Conservation (phyloP, 2,329 filamentous ascomycete genomes). For the Ceratocystiopsis minuta region DNA sequence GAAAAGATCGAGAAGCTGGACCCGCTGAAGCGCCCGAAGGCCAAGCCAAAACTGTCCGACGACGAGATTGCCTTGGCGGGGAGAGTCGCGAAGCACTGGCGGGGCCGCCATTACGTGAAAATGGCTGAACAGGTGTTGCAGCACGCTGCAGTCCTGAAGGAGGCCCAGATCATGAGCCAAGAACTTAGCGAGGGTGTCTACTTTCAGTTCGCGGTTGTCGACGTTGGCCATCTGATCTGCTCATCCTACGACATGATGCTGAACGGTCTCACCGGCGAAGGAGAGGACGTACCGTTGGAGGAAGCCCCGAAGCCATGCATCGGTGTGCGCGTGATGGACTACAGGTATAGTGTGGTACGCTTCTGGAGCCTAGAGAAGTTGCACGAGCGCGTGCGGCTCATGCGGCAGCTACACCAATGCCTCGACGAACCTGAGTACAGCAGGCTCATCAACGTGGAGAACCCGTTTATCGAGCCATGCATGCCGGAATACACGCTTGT, state of each 20-base stretch:
- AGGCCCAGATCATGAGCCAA: conserved; percentile 95
- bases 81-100: conserved; percentile 56
- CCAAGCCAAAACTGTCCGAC: conserved; percentile 47
- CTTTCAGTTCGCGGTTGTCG: conserved; percentile 88
- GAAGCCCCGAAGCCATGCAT: conserved; percentile 76
- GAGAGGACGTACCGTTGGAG: conserved; percentile 65
- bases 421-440: conserved; percentile 88
- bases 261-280: conserved; percentile 66
- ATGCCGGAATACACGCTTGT: conserved; percentile 86
- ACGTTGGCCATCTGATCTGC: conserved; percentile 69
- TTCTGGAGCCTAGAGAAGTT: conserved; percentile 93
- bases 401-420: conserved; percentile 96
- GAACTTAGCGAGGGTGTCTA: conserved; percentile 69
- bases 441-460: conserved; percentile 70
- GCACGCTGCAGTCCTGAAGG: conserved; percentile 73
- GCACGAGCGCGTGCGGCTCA: conserved; percentile 66
- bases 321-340: conserved; percentile 78
- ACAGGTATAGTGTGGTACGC: conserved; percentile 67
- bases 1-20: conserved; percentile 64
- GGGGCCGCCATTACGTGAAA: conserved; percentile 66
- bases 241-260: conserved; percentile 95
- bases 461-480: conserved; percentile 79
- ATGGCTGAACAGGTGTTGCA: conserved; percentile 89
- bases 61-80: conserved; percentile 55
- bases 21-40: conserved; percentile 40